Conservation (phyloP, 768 basidiomycete species). For the Tephrocybe sp. region DNA sequence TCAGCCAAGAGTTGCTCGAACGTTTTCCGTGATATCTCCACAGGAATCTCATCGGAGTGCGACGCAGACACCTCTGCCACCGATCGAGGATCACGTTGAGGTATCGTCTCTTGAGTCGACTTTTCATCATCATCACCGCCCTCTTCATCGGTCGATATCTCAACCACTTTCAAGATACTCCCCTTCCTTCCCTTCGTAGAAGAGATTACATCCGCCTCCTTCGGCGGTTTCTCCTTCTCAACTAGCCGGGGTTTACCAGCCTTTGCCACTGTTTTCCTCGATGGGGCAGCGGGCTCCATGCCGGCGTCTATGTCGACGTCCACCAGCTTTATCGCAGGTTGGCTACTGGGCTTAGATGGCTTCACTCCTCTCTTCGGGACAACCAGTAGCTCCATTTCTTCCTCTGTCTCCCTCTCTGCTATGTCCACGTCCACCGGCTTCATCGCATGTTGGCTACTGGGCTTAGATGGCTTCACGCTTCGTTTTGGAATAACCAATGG, state of each 20-base stretch:
- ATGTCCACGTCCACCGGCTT: not conserved
- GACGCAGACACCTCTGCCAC: not conserved
- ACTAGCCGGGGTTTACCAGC: not conserved
- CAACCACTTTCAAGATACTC: constrained; percentile 31
- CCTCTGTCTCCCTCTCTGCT: too few species aligned
- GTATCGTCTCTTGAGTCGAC: constrained; percentile 1
- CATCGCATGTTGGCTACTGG: not conserved
- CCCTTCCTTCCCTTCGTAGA: constrained; percentile 11
- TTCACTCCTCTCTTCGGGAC: constrained; percentile 12
- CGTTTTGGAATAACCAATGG: constrained; percentile 13
- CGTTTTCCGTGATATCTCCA: not conserved
- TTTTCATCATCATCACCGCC: constrained; percentile 20
- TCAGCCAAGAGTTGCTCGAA: not conserved
- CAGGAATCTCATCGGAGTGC: not conserved
- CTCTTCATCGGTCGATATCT: constrained; percentile 41
- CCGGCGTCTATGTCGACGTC: constrained; percentile 4
- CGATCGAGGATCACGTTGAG: constrained; percentile 6
- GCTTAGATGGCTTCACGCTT: constrained; percentile 3
- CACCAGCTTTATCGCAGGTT: not conserved
- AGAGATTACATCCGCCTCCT: not conserved
- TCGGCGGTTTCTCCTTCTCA: constrained; percentile 3
- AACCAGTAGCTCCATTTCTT: constrained; percentile 8
- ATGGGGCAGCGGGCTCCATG: not conserved
- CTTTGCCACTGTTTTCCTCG: not conserved
- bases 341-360: not conserved